Evolutionary conservation across 441 rosid species (phyloP).

Genomic region (Gossypium davidsonii): DNA sequence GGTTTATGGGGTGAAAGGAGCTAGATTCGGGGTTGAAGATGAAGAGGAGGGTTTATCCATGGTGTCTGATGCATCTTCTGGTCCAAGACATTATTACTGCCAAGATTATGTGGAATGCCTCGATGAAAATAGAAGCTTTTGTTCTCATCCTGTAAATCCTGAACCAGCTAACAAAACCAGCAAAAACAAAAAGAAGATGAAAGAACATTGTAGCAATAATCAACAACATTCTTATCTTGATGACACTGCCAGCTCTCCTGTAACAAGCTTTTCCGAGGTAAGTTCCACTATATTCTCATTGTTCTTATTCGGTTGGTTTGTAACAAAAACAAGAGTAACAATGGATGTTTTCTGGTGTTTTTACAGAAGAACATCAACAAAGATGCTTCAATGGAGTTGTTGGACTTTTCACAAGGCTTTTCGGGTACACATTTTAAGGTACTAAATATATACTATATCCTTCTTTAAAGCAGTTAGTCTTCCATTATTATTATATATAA

Average conservation of each 20-base stretch:
- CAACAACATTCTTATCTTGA: constrained; percentile 40
- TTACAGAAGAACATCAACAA: constrained; percentile 27
- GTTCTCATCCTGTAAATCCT: constrained; percentile 14
- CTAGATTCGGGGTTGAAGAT: constrained; percentile 14
- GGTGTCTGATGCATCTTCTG: constrained; percentile 79
- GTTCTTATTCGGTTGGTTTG: neutral
- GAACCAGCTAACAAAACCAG: constrained; percentile 17
- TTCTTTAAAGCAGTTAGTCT: neutral
- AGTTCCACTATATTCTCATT: constrained; percentile 13
- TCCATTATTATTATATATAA: neutral
- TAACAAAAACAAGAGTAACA: neutral
- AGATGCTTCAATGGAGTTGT: constrained; percentile 31
- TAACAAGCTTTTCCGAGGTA: constrained; percentile 33
- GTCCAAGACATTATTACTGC: constrained; percentile 38
- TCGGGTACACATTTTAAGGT: constrained; percentile 46
- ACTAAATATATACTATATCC: constrained; percentile 17
- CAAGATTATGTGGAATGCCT: constrained; percentile 27
- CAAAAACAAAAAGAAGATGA: constrained; percentile 30
- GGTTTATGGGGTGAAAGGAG: constrained; percentile 11
- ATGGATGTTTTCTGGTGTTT: constrained; percentile 6
- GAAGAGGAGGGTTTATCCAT: constrained; percentile 53
- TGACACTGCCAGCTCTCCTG: constrained; percentile 67
- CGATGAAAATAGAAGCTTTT: constrained; percentile 18
- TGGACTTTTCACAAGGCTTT: constrained; percentile 40
- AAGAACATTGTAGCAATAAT: constrained; percentile 18